Percentiles rank a stretch among this genome's conserved stretches.
Evolutionary conservation across 2,329 filamentous ascomycete genomes (phyloP).

Genomic region (Colletotrichum gigasporum): DNA sequence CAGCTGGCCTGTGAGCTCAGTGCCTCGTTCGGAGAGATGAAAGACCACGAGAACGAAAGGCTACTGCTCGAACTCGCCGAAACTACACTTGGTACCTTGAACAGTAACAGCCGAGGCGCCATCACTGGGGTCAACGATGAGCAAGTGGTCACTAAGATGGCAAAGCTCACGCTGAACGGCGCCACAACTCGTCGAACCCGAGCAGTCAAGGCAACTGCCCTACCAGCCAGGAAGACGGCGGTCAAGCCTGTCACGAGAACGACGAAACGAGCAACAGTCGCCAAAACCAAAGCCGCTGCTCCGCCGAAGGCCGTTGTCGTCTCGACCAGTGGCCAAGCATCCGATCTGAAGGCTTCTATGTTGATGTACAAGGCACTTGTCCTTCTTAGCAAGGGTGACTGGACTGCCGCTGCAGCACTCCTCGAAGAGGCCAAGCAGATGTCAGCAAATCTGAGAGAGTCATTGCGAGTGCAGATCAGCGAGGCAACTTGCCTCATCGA

Average conservation of each 20-base stretch:
- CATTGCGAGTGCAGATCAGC: slow-evolving; percentile 65
- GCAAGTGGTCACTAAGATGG: slow-evolving; percentile 49
- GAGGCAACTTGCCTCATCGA: slow-evolving; percentile 75
- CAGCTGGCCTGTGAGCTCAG: slow-evolving; percentile 64
- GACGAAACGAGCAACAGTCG: slow-evolving; percentile 27
- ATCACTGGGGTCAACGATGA: slow-evolving; percentile 18
- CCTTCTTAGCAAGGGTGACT: slow-evolving; percentile 61
- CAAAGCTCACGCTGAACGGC: slow-evolving; percentile 43
- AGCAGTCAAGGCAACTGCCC: slow-evolving; percentile 35
- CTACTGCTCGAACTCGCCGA: slow-evolving; percentile 60
- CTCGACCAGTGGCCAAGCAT: neutral
- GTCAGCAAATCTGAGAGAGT: slow-evolving; percentile 49
- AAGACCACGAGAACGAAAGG: slow-evolving; percentile 53
- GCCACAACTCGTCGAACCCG: slow-evolving; percentile 17
- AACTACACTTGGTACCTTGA: slow-evolving; percentile 42
- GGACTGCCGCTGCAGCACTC: slow-evolving; percentile 64
- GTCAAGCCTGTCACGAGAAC: slow-evolving; percentile 24
- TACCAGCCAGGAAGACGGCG: slow-evolving; percentile 12
- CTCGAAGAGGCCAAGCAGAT: slow-evolving; percentile 61
- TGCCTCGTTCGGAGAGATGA: slow-evolving; percentile 62
- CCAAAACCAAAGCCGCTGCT: slow-evolving; percentile 38
- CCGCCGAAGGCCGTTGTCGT: slow-evolving; percentile 26
- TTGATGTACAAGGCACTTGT: slow-evolving; percentile 54
- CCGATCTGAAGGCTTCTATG: slow-evolving; percentile 49
- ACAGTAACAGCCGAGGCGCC: slow-evolving; percentile 10